Conservation (phyloP, 352 stramenopile genomes). For the Globisporangium spinosum region DNA sequence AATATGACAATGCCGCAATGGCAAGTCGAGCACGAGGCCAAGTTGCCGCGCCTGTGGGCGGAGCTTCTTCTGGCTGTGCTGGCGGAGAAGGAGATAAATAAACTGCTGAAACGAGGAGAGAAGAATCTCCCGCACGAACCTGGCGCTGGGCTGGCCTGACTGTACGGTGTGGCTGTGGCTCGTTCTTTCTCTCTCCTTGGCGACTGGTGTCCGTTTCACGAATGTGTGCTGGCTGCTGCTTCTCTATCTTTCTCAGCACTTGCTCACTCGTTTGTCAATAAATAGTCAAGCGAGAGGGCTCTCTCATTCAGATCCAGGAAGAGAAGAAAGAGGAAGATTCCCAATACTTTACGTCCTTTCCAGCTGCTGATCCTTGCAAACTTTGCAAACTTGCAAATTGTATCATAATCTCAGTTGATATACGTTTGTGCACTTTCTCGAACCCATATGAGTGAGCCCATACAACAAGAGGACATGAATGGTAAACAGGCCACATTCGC, state of each 20-base stretch:
- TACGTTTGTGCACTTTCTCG: too few species aligned
- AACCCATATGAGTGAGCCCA: too few species aligned
- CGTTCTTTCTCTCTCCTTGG: not conserved
- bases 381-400: too few species aligned
- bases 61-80: not conserved
- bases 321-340: not conserved
- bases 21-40: not conserved
- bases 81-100: too few species aligned
- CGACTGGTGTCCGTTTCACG: conserved; percentile 1
- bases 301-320: not conserved
- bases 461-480: too few species aligned
- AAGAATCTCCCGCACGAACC: too few species aligned
- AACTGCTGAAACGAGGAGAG: too few species aligned
- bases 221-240: not conserved
- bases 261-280: conserved; percentile 2
- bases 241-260: not conserved
- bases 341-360: too few species aligned
- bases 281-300: not conserved
- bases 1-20: not conserved
- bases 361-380: too few species aligned
- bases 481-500: too few species aligned
- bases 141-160: not conserved
- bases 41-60: not conserved
- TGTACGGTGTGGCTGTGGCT: not conserved
- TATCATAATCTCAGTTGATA: too few species aligned